phyloP scores from a whole-genome alignment of 495 filamentous ascomycete species.

The Hypomontagnella monticulosa region DNA sequence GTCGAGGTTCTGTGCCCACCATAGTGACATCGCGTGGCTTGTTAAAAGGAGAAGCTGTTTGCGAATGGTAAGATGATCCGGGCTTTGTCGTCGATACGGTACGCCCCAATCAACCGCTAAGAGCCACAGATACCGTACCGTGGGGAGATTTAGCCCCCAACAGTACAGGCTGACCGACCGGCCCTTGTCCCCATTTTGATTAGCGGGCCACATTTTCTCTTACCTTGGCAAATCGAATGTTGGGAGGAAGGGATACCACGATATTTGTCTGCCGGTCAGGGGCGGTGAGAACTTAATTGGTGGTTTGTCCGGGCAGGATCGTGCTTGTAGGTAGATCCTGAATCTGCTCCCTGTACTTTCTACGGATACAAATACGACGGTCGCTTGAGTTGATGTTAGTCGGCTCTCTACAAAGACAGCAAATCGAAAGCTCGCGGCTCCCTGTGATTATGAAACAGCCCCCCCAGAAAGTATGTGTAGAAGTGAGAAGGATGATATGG shows the following conservation, averaged over 20 bases:
- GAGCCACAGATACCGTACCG: slow-evolving; percentile 10
- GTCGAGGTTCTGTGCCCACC: slow-evolving; percentile 6
- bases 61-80: slow-evolving; percentile 39
- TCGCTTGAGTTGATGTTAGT: neutral
- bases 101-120: slow-evolving; percentile 4
- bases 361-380: neutral
- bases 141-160: slow-evolving; percentile 26
- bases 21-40: slow-evolving; percentile 40
- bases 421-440: no score
- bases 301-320: slow-evolving; percentile 6
- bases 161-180: slow-evolving; percentile 22
- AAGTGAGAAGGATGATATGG: neutral
- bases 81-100: slow-evolving; percentile 5
- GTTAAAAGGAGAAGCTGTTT: slow-evolving; percentile 39
- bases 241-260: slow-evolving; percentile 10
- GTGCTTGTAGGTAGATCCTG: neutral
- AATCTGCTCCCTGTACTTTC: neutral
- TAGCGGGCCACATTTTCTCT: slow-evolving; percentile 2
- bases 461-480: neutral
- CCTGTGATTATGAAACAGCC: neutral
- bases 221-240: neutral
- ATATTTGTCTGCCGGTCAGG: slow-evolving; percentile 8
- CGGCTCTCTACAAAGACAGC: neutral
- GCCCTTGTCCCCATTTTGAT: slow-evolving; percentile 10
- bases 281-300: slow-evolving; percentile 18